Conservation (phyloP, 495 filamentous ascomycete species). For the Daldinia concentrica region DNA sequence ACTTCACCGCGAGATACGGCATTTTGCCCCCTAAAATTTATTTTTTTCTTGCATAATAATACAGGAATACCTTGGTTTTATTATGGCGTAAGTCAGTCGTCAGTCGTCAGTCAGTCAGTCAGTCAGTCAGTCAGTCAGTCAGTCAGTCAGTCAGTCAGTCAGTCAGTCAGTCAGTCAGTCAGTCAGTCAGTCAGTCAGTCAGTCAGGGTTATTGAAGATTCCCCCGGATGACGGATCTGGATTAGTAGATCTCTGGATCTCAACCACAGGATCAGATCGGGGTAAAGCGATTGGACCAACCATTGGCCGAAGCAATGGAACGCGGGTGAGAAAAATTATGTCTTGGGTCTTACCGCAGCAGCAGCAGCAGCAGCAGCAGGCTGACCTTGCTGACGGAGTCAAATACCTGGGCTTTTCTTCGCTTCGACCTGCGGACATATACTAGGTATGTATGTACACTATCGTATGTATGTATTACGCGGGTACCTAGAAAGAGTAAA, state of each 20-base stretch:
- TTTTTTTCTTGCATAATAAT: no score
- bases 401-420: conserved; percentile 18
- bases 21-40: background rate
- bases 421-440: conserved; percentile 11
- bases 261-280: conserved; percentile 36
- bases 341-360: conserved; percentile 13
- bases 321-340: conserved; percentile 15
- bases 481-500: conserved; percentile 18
- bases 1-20: background rate
- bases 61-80: no score
- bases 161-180: no score
- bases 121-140: background rate
- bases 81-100: no score
- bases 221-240: conserved; percentile 44
- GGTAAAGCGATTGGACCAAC: conserved; percentile 27
- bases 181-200: no score
- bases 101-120: no score
- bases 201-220: conserved; percentile 16
- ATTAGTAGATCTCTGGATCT: conserved; percentile 43
- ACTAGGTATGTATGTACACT: background rate
- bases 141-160: background rate
- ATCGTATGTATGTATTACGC: no score
- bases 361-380: background rate
- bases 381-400: background rate
- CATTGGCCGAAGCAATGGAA: conserved; percentile 22